Percentiles rank a stretch among this genome's conserved stretches.
Evolutionary conservation across 768 basidiomycete genomes (phyloP).

Genomic region (Tricholoma matsutake): DNA sequence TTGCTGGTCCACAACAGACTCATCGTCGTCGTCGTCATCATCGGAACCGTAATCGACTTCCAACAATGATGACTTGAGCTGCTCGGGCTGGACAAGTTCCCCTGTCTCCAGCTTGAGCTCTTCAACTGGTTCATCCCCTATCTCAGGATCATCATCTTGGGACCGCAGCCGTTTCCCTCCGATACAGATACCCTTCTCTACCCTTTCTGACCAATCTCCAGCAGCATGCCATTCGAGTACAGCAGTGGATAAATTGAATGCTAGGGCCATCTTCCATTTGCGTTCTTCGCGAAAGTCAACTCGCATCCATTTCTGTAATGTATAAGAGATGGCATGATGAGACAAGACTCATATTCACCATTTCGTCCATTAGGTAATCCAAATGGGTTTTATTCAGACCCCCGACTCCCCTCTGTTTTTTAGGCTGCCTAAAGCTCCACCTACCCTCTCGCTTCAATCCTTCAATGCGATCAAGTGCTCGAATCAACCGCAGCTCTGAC

Average conservation of each 20-base stretch:
- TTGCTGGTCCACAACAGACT: conserved; percentile 51
- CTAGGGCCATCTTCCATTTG: conserved; percentile 85
- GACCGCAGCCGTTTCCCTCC: conserved; percentile 53
- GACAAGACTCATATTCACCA: conserved; percentile 51
- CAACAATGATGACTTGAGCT: conserved; percentile 31
- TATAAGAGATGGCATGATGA: conserved; percentile 4
- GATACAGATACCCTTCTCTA: conserved; percentile 62
- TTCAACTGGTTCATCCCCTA: conserved; percentile 17
- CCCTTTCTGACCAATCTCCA: conserved; percentile 58
- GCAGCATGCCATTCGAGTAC: conserved; percentile 88
- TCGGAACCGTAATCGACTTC: conserved; percentile 59
- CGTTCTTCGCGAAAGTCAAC: conserved; percentile 93
- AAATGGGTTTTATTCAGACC: conserved; percentile 81
- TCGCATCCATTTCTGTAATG: conserved; percentile 88
- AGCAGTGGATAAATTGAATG: conserved; percentile 77
- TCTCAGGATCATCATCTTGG: conserved; percentile 36
- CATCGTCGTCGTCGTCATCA: conserved; percentile 66
- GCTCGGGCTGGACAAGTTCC: conserved; percentile 13
- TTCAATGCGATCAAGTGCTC: conserved; percentile 85
- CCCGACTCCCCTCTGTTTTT: conserved; percentile 83
- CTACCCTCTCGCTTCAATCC: conserved; percentile 70
- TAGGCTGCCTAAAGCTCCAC: conserved; percentile 95
- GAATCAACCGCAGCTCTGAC: conserved; percentile 71
- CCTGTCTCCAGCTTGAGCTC: conserved; percentile 27
- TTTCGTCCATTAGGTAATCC: conserved; percentile 96